These are phyloP conservation scores for Hevea brasiliensis DNA, from an alignment of 345 rosid genomes.

Conservation along the genomic window DNA sequence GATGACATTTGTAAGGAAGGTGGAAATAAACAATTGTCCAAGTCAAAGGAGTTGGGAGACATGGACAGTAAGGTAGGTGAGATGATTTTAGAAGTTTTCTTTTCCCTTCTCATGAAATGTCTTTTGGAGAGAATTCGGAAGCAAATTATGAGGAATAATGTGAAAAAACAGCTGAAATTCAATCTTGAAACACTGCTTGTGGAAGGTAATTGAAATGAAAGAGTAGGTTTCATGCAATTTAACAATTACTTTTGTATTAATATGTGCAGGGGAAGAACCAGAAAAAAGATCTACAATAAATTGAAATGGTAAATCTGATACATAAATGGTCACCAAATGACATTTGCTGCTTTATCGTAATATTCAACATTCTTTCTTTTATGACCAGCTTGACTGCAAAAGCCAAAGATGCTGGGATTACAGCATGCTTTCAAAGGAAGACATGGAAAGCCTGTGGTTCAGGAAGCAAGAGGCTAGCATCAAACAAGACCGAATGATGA, in stretches of 20 bases:
- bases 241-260: not conserved
- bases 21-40: slow-evolving; percentile 32
- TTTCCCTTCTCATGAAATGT: too few relatives aligned
- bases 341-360: not conserved
- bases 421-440: slow-evolving; percentile 57
- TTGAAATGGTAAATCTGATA: slow-evolving; percentile 2
- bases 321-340: not conserved
- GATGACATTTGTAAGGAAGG: slow-evolving; percentile 11
- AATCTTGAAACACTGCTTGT: too few relatives aligned
- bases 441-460: slow-evolving; percentile 52
- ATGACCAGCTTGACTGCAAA: slow-evolving; percentile 38
- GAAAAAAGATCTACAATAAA: not conserved
- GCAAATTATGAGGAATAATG: too few relatives aligned
- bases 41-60: slow-evolving; percentile 39
- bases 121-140: too few relatives aligned
- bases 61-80: slow-evolving; percentile 43
- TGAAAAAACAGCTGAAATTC: too few relatives aligned
- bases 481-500: slow-evolving; percentile 73
- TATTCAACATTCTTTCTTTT: not conserved
- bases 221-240: not conserved
- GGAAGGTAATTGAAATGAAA: too few relatives aligned
- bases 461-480: slow-evolving; percentile 59
- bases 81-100: slow-evolving; percentile 1
- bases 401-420: slow-evolving; percentile 57
- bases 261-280: slow-evolving; percentile 16